Evolutionary conservation across 495 filamentous ascomycete species (phyloP).

Genomic region (Thozetella sp.): DNA sequence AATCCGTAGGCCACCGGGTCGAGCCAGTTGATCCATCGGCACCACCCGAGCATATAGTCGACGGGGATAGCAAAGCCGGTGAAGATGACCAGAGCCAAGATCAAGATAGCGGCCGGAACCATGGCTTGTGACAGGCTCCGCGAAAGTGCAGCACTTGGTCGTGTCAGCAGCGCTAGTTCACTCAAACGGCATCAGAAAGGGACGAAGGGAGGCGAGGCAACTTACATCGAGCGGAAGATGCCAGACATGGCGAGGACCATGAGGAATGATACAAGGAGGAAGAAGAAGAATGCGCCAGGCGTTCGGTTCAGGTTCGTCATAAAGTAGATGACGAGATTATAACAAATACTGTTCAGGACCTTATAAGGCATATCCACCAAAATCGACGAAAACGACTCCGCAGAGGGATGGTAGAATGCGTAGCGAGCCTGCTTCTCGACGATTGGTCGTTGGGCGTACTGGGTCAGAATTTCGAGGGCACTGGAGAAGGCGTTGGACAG

Average conservation of each 20-base stretch:
- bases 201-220: too few species aligned
- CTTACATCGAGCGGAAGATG: conserved; percentile 67
- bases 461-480: conserved; percentile 77
- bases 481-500: conserved; percentile 84
- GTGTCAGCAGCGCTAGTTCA: too few species aligned
- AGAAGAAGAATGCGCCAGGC: conserved; percentile 76
- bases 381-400: conserved; percentile 84
- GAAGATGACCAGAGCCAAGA: conserved; percentile 82
- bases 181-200: too few species aligned
- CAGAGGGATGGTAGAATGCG: conserved; percentile 86
- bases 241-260: conserved; percentile 74
- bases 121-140: conserved; percentile 81
- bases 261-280: conserved; percentile 70
- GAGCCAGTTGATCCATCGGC: conserved; percentile 85
- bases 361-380: conserved; percentile 80
- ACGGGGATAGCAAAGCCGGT: conserved; percentile 88
- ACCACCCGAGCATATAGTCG: conserved; percentile 78
- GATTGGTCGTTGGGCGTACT: conserved; percentile 86
- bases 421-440: conserved; percentile 91
- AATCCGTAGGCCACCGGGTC: conserved; percentile 88
- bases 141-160: conserved; percentile 76
- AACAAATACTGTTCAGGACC: conserved; percentile 43
- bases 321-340: conserved; percentile 82
- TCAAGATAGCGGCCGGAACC: conserved; percentile 80
- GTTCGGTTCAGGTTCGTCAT: conserved; percentile 81